Conservation (phyloP, 1,284 basidiomycete genomes). For the Pyrrhoderma noxium region DNA sequence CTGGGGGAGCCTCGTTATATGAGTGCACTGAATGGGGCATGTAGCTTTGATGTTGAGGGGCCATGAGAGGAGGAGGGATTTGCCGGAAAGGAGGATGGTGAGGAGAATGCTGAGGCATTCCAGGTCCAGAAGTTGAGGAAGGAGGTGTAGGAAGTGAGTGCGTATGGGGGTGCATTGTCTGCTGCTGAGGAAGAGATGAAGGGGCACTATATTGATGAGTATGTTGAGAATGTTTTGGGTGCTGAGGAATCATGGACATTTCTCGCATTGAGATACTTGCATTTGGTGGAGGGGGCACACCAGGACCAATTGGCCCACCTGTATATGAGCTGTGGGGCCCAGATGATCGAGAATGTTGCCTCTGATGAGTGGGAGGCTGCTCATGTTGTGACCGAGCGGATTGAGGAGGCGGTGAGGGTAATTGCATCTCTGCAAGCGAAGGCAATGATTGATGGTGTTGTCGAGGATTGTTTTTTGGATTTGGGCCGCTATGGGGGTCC, state of each 20-base stretch:
- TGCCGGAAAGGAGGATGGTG: constrained; percentile 4
- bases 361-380: not conserved
- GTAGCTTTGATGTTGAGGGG: constrained; percentile 6
- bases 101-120: not conserved
- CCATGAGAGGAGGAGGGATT: constrained; percentile 3
- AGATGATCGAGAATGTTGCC: constrained; percentile 1
- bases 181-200: not conserved
- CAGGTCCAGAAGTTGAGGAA: constrained; percentile 1
- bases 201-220: constrained; percentile 8
- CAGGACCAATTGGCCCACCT: constrained; percentile 8
- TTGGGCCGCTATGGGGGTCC: too few relatives aligned
- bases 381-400: too few relatives aligned
- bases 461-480: too few relatives aligned
- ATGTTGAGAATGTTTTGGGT: constrained; percentile 5
- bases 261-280: not conserved
- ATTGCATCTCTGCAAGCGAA: too few relatives aligned
- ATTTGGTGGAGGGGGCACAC: constrained; percentile 8
- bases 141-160: constrained; percentile 9
- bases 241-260: constrained; percentile 13
- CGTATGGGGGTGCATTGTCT: constrained; percentile 6
- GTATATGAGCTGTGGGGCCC: constrained; percentile 13
- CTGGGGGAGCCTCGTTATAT: constrained; percentile 9
- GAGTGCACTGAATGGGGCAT: not conserved
- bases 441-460: too few relatives aligned
- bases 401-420: too few relatives aligned